Evolutionary conservation across 1,284 basidiomycete genomes (phyloP).

Genomic region (Heterobasidion annosum): DNA sequence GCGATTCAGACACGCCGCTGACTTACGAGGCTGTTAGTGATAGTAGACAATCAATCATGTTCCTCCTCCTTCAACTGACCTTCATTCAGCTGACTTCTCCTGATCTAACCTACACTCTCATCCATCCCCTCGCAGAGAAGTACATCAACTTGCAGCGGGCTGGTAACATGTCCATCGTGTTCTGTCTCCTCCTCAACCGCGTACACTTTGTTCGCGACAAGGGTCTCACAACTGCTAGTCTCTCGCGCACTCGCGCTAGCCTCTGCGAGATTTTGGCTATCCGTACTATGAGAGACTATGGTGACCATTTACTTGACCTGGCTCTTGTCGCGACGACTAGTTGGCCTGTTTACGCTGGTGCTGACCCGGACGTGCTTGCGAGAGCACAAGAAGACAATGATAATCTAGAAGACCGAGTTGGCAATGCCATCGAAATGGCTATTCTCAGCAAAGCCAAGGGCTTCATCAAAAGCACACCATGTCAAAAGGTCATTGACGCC

Average conservation of each 20-base stretch:
- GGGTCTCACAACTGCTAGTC: slow-evolving; percentile 50
- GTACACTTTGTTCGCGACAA: slow-evolving; percentile 78
- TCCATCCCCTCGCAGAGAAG: slow-evolving; percentile 68
- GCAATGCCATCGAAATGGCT: slow-evolving; percentile 88
- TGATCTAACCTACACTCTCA: slow-evolving; percentile 81
- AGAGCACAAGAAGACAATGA: slow-evolving; percentile 64
- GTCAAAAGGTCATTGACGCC: slow-evolving; percentile 80
- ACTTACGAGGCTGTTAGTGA: slow-evolving; percentile 57
- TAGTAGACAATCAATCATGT: neutral
- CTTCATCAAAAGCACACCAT: slow-evolving; percentile 81
- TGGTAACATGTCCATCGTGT: slow-evolving; percentile 71
- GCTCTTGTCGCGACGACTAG: slow-evolving; percentile 77
- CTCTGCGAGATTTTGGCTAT: slow-evolving; percentile 89
- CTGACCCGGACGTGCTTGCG: slow-evolving; percentile 53
- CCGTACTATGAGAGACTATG: slow-evolving; percentile 71
- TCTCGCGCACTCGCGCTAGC: slow-evolving; percentile 70
- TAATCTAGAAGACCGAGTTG: slow-evolving; percentile 70
- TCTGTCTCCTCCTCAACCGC: slow-evolving; percentile 84
- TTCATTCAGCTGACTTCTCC: slow-evolving; percentile 58
- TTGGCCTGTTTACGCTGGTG: slow-evolving; percentile 83
- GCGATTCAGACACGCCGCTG: slow-evolving; percentile 58
- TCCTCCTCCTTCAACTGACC: neutral
- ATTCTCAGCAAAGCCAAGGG: slow-evolving; percentile 78
- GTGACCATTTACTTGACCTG: slow-evolving; percentile 68
- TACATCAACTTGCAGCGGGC: slow-evolving; percentile 53